These are phyloP conservation scores for Entomortierella beljakovae DNA, from an alignment of 192 early-diverging fungal genomes.

Conservation along the genomic window DNA sequence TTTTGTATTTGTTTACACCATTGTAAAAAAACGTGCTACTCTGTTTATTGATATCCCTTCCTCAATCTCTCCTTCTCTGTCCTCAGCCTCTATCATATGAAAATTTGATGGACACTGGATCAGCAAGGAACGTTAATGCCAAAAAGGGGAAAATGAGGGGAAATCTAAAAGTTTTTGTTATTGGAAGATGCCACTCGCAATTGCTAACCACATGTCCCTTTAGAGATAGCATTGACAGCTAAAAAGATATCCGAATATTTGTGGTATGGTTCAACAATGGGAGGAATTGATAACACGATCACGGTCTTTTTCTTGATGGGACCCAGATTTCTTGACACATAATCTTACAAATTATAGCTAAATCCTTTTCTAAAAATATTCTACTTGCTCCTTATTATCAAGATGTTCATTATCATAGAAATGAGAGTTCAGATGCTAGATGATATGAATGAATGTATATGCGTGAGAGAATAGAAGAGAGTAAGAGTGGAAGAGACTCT, in stretches of 20 bases:
- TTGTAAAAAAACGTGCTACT: conserved; percentile 24
- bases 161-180: neutral
- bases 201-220: conserved; percentile 41
- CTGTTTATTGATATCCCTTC: neutral
- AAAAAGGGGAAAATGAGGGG: conserved; percentile 42
- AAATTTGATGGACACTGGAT: conserved; percentile 11
- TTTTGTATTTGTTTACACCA: neutral
- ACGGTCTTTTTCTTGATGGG: neutral
- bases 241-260: conserved; percentile 8
- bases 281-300: neutral
- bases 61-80: neutral
- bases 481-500: no score
- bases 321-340: neutral
- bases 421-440: no score
- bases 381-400: no score
- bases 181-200: neutral
- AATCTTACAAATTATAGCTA: no score
- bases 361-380: no score
- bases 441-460: no score
- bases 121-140: conserved; percentile 9
- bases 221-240: neutral
- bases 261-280: neutral
- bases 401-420: no score
- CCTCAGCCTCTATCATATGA: conserved; percentile 43
- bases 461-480: no score